Conservation (phyloP, 1,284 basidiomycete genomes). For the Omphalotus olearius region DNA sequence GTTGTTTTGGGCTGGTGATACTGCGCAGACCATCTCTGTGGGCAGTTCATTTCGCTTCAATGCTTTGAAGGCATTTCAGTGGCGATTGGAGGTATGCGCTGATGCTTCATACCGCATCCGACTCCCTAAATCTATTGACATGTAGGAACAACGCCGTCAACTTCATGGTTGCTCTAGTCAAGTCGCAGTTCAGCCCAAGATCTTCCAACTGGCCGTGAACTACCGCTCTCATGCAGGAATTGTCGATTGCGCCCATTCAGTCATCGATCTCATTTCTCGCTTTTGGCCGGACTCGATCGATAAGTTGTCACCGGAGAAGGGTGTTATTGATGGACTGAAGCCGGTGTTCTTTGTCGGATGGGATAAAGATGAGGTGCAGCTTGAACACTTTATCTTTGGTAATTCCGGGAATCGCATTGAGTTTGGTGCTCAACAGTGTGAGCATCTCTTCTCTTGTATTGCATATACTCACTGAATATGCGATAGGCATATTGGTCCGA, state of each 20-base stretch:
- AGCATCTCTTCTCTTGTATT: slow-evolving; percentile 11
- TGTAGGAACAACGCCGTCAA: slow-evolving; percentile 12
- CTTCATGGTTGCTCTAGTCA: background rate
- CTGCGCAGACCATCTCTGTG: slow-evolving; percentile 70
- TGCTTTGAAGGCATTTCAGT: slow-evolving; percentile 65
- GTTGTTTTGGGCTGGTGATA: slow-evolving; percentile 77
- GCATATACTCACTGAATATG: background rate
- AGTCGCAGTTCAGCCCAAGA: slow-evolving; percentile 29
- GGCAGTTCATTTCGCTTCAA: slow-evolving; percentile 72
- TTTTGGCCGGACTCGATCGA: slow-evolving; percentile 73
- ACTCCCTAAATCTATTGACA: background rate
- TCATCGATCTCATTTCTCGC: slow-evolving; percentile 56
- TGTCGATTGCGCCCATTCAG: slow-evolving; percentile 60
- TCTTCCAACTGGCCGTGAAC: slow-evolving; percentile 61
- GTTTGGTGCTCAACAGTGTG: slow-evolving; percentile 68
- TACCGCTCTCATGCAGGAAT: slow-evolving; percentile 72
- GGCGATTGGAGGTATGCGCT: slow-evolving; percentile 46
- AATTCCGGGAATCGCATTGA: slow-evolving; percentile 48
- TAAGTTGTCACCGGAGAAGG: slow-evolving; percentile 49
- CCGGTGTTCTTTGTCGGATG: slow-evolving; percentile 58
- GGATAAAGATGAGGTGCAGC: slow-evolving; percentile 46
- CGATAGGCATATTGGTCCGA: slow-evolving; percentile 64
- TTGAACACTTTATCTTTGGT: slow-evolving; percentile 56
- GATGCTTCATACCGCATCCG: background rate
- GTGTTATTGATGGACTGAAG: slow-evolving; percentile 52